Conservation (phyloP, 345 rosid species). For the Salix exigua region DNA sequence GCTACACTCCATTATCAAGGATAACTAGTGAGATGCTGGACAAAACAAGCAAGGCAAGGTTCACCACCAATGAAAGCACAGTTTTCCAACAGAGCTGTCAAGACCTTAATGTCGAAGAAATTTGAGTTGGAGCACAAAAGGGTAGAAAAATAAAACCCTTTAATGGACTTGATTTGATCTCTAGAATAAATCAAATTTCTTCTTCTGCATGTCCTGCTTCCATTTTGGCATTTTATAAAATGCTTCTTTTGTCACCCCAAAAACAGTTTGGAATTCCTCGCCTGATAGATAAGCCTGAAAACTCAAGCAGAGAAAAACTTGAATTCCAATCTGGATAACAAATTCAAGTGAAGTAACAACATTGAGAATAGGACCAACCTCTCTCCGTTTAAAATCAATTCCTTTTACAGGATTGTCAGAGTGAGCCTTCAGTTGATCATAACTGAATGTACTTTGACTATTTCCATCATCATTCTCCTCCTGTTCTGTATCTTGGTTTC, state of each 20-base stretch:
- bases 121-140: slow-evolving; percentile 14
- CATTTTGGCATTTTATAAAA: slow-evolving; percentile 83
- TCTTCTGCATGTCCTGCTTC: slow-evolving; percentile 96
- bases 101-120: slow-evolving; percentile 8
- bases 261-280: slow-evolving; percentile 69
- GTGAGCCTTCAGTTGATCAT: slow-evolving; percentile 77
- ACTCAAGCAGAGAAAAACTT: background rate
- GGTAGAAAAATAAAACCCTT: slow-evolving; percentile 16
- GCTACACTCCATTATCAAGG: slow-evolving; percentile 14
- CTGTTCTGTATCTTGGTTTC: slow-evolving; percentile 43
- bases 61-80: slow-evolving; percentile 14
- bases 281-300: slow-evolving; percentile 77
- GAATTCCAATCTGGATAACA: background rate
- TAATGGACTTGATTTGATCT: background rate
- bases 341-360: background rate
- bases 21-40: slow-evolving; percentile 18
- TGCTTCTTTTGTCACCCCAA: slow-evolving; percentile 70
- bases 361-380: slow-evolving; percentile 47
- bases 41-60: slow-evolving; percentile 19
- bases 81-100: slow-evolving; percentile 4
- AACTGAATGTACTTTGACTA: slow-evolving; percentile 53
- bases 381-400: slow-evolving; percentile 88
- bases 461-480: slow-evolving; percentile 36
- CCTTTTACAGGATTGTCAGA: slow-evolving; percentile 86
- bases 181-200: slow-evolving; percentile 75